Base-by-base conservation (phyloP, 176 grass and related monocot species). In the Melocanna baccifera region DNA sequence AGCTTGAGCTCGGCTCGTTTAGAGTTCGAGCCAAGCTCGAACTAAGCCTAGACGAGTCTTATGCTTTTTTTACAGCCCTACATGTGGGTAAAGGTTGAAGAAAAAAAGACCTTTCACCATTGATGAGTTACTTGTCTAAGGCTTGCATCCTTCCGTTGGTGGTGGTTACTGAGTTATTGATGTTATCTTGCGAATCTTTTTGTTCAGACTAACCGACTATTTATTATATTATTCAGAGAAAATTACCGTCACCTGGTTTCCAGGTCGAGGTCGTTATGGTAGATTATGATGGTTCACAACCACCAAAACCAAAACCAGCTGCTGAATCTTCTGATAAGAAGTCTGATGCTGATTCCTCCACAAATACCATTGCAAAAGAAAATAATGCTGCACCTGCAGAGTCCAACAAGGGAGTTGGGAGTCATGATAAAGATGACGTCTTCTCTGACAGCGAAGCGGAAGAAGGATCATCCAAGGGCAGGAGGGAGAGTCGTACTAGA, bases 221-320 rank as follows among this genome's bases (percentile, higher is more conserved):
- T n/a, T 16, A 72, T 84, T 84, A 81, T 86, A 55, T 81, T 61
- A 48, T 91, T 29, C 90, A 99, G 96, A 96, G 96, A 77, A 99
- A 99, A 80, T 82, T 99, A 48, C 93, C 91, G 0, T 99, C 93
- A 79, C 93, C 96, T 71, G 93, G 91, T 20, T 96, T 99, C 90
- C 91, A 96, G 73, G 74, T 99, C 30, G 96, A 99, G 83, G 74
- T 99, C 40, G 96, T 99, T 41, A 88, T 96, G 9, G 89, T 94
- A 77, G 89, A 96, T 74, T 94, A 92, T 71, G 91, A 95, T 81
- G 91, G 85, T 39, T 86, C 93, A 29, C 87, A 86, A 76, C 67
- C 87, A 70, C 84, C 88, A 51, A 79, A 89, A 69, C 69, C 81
- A 66, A 88, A 77, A 81, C 45, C 73, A 62, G 40, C 73, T 77